Conservation (phyloP, 2,329 filamentous ascomycete species). For the Arthrobotrys megalospora region DNA sequence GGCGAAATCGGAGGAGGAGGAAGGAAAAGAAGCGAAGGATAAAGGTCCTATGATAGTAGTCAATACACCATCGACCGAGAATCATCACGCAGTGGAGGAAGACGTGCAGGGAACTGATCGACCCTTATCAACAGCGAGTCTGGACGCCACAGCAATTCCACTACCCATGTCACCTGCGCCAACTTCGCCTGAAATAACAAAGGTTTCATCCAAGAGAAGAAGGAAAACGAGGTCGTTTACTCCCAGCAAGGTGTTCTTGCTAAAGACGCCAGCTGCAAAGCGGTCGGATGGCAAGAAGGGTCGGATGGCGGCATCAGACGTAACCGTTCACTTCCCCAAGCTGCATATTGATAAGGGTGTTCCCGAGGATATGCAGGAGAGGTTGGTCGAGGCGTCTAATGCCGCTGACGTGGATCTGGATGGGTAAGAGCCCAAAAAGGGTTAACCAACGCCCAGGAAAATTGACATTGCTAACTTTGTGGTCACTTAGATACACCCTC, state of each 20-base stretch:
- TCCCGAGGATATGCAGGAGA: slow-evolving; percentile 57
- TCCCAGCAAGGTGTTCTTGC: slow-evolving; percentile 55
- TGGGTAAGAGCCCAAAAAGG: slow-evolving; percentile 23
- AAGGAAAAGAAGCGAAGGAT: slow-evolving; percentile 23
- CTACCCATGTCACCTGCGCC: slow-evolving; percentile 43
- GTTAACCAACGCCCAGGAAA: background rate
- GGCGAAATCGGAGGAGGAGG: slow-evolving; percentile 29
- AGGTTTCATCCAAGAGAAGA: slow-evolving; percentile 42
- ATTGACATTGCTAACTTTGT: slow-evolving; percentile 4
- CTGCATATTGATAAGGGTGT: slow-evolving; percentile 56
- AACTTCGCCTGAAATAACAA: slow-evolving; percentile 54
- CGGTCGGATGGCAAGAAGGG: slow-evolving; percentile 55
- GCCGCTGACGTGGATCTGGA: slow-evolving; percentile 54
- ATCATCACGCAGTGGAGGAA: slow-evolving; percentile 9
- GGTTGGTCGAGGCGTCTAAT: slow-evolving; percentile 55
- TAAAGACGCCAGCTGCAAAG: slow-evolving; percentile 44
- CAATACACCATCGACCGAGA: slow-evolving; percentile 27
- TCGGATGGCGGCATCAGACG: slow-evolving; percentile 54
- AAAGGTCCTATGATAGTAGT: slow-evolving; percentile 51
- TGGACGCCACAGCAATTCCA: slow-evolving; percentile 38
- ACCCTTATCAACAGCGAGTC: slow-evolving; percentile 38
- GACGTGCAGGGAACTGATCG: slow-evolving; percentile 3
- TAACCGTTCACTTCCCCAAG: slow-evolving; percentile 56
- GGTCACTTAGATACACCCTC: slow-evolving; percentile 33
- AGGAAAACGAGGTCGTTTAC: slow-evolving; percentile 51